Evolutionary conservation across 768 basidiomycete species (phyloP), one percentile per base, ranked within the genome.

Genomic region (Serpula lacrymans): DNA sequence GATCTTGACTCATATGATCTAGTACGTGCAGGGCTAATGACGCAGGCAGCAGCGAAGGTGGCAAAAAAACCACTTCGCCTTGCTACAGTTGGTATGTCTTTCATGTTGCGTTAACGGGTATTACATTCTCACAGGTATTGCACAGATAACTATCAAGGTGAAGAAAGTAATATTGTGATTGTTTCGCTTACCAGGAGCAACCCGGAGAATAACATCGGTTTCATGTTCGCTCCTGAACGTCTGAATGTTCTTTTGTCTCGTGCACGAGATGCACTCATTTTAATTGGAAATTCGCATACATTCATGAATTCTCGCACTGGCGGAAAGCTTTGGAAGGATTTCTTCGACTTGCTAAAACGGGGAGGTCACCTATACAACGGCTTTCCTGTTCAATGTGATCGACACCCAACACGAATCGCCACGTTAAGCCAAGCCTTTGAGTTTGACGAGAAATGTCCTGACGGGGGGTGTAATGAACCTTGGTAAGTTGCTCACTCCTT

Each of bases 91-190:
- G 84, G 84, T 82, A 36, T 9, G 66, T 45, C 17, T 18, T 13
- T 20, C 17, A 26, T 17, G 11, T 4, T 32, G 11, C 3, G 4
- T 34, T 14, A 13, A n/a, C 31, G n/a, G n/a, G n/a, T n/a, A n/a
- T n/a, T n/a, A n/a, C 7, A 5, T 6, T 25, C 7, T 24, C 24
- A 45, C n/a, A 23, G 7, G 13, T 39, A 3, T 23, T 21, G 10
- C 18, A 1, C 30, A 84, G 84, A 86, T 49, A 87, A 86, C 49
- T 87, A 84, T 45, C 84, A 86, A 52, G 84, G 84, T 3, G 84
- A 86, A 53, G 83, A 86, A 55, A 78, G 78, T 24, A 74, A 85
- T 35, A 78, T 87, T 34, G 78, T 87, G 18, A 61, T 87, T 24
- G 67, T 70, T 5, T 77, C 74, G 9, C 56, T 87, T 23, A 82